phyloP scores from a whole-genome alignment of 345 rosid species.

The Excoecaria agallocha region DNA sequence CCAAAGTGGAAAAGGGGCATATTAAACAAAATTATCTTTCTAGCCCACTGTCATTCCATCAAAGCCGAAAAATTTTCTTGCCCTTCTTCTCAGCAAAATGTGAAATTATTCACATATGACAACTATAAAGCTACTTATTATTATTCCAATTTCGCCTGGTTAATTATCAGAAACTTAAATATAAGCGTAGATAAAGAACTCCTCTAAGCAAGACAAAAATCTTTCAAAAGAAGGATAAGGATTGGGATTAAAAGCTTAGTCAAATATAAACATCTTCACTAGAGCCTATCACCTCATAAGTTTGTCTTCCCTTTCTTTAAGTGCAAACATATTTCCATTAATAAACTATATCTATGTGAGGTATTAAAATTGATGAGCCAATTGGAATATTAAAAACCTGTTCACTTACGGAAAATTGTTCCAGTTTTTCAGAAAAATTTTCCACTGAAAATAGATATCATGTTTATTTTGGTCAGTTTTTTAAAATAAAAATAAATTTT shows the following conservation, averaged over 20 bases:
- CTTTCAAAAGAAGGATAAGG: background rate
- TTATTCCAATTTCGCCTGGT: background rate
- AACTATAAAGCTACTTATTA: background rate
- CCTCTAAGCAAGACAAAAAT: background rate
- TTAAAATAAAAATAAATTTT: too few species aligned
- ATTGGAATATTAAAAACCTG: background rate
- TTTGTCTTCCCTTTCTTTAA: background rate
- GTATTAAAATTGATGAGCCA: constrained; percentile 1
- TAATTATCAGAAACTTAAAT: background rate
- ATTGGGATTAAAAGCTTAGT: background rate
- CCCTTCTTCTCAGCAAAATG: background rate
- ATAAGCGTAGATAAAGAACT: background rate
- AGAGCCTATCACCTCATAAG: background rate
- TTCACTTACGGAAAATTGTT: too few species aligned
- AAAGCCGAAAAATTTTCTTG: background rate
- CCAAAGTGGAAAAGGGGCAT: background rate
- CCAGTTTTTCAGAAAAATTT: too few species aligned
- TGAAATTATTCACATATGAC: background rate
- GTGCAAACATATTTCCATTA: background rate
- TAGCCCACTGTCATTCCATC: background rate
- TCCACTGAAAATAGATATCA: too few species aligned
- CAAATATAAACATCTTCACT: background rate
- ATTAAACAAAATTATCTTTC: background rate
- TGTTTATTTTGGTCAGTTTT: too few species aligned
- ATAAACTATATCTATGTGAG: background rate